Evolutionary conservation across 2,329 filamentous ascomycete species (phyloP).

Genomic region (Clarireedia homoeocarpa): DNA sequence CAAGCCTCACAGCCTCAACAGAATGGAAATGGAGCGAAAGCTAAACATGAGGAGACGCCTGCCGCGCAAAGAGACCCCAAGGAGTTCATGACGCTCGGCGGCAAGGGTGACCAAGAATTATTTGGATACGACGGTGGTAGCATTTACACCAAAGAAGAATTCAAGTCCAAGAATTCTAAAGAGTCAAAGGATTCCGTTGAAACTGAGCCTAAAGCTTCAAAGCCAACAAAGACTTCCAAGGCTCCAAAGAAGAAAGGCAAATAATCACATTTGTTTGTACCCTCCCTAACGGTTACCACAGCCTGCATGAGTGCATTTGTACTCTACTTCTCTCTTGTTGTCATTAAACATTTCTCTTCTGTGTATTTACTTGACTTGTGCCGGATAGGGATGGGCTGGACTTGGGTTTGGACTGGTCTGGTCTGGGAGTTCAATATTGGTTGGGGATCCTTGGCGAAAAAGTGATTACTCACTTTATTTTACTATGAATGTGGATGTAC

Average conservation of each 20-base stretch:
- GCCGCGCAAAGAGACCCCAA: slow-evolving; percentile 57
- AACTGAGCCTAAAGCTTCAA: background rate
- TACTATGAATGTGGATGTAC: background rate
- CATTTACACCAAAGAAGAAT: slow-evolving; percentile 7
- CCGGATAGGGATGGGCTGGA: too few species aligned
- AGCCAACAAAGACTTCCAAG: background rate
- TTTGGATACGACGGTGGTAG: slow-evolving; percentile 52
- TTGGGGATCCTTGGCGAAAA: background rate
- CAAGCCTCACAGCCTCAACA: slow-evolving; percentile 10
- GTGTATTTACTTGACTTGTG: too few species aligned
- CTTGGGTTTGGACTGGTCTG: background rate
- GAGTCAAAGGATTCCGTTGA: background rate
- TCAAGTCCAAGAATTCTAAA: background rate
- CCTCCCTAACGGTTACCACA: background rate
- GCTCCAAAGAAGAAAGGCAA: slow-evolving; percentile 3
- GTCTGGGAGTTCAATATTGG: background rate
- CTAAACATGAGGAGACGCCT: slow-evolving; percentile 54
- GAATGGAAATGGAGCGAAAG: slow-evolving; percentile 22
- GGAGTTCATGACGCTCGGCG: slow-evolving; percentile 80
- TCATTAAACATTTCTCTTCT: background rate
- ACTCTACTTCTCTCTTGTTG: background rate
- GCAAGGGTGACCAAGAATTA: slow-evolving; percentile 73
- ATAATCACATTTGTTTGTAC: background rate
- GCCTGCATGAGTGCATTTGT: too few species aligned
- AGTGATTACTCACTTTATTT: background rate